Base-by-base conservation (phyloP, 331 rosid genomes). In the Phaseolus coccineus region DNA sequence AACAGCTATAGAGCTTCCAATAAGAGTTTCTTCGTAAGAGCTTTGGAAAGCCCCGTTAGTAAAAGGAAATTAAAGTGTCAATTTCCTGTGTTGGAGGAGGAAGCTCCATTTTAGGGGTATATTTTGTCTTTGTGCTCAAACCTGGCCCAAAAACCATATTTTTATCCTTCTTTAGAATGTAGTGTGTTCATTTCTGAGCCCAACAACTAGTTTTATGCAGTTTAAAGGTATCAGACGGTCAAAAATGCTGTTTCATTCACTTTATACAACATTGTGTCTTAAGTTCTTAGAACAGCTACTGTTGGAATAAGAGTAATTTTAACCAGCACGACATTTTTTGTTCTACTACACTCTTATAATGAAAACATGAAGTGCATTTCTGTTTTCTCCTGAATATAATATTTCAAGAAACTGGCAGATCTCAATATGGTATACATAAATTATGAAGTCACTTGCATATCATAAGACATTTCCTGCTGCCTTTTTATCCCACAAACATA, bases 11-110 rank as follows among this genome's bases (percentile, higher is more conserved):
- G 78, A 56, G 94, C 95, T 82, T 92, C 97, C 61, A 39, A 40
- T 71, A 92, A 80, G 90, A 91, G 93, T 77, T 82, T 86, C 85
- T 91, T 88, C 8, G 94, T 89, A 24, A 92, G 94, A 71, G 76
- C 87, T 87, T 81, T 94, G 66, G 98, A 86, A 79, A 94, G 93
- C 85, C 98, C 97, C 98, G 92, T 94, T 37, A 37, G 42, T 37
- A 37, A 37, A 37, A 37, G 42, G 8, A 37, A 37, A 37, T 37
- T 37, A 37, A 37, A 8, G 42, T 5, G 42, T 37, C 42, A 37
- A 37, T 37, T 37, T 6, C 42, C 8, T 37, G 42, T 6, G 42
- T 37, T 37, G 42, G 42, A 37, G 42, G 42, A 37, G 42, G 8
- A 37, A 37, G 42, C 42, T 37, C 42, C 42, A 37, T 37, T 8